A percentile compares a stretch with the other conserved stretches of the same genome.
Evolutionary conservation across 495 filamentous ascomycete species (phyloP).

Genomic region (Mytilinidion resinicola): DNA sequence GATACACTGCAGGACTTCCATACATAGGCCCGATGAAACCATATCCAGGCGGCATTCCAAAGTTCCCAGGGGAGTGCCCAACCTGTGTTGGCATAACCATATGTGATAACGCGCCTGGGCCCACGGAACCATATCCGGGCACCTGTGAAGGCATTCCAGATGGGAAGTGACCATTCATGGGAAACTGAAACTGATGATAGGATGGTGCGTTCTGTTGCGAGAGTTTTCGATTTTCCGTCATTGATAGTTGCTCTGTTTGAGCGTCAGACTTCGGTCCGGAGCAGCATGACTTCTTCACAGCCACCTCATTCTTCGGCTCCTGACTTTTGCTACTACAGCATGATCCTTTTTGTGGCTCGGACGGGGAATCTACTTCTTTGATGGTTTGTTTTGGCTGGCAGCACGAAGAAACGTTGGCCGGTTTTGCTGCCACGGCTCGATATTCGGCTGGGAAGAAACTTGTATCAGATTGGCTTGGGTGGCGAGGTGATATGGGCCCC

Average conservation of each 20-base stretch:
- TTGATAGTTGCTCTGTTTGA: background rate
- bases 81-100: background rate
- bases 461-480: conserved; percentile 1
- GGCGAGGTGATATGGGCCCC: conserved; percentile 4
- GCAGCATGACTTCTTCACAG: conserved; percentile 21
- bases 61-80: background rate
- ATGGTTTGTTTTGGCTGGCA: conserved; percentile 17
- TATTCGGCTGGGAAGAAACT: background rate
- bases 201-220: too few species aligned
- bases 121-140: too few species aligned
- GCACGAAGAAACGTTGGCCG: background rate
- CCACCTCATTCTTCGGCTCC: conserved; percentile 5
- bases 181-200: too few species aligned
- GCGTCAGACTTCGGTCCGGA: conserved; percentile 3
- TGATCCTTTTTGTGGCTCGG: conserved; percentile 3
- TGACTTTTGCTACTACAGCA: conserved; percentile 15
- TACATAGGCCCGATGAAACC: conserved; percentile 22
- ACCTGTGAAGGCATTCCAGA: too few species aligned
- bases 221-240: background rate
- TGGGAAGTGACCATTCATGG: too few species aligned
- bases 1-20: conserved; percentile 11
- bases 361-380: background rate
- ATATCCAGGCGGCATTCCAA: conserved; percentile 5
- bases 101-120: too few species aligned
- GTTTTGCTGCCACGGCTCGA: conserved; percentile 2